Percentiles rank a stretch among this genome's conserved stretches.
These are phyloP conservation scores for Erysimum pusillum DNA, from an alignment of 441 rosid genomes.

Conservation along the genomic window DNA sequence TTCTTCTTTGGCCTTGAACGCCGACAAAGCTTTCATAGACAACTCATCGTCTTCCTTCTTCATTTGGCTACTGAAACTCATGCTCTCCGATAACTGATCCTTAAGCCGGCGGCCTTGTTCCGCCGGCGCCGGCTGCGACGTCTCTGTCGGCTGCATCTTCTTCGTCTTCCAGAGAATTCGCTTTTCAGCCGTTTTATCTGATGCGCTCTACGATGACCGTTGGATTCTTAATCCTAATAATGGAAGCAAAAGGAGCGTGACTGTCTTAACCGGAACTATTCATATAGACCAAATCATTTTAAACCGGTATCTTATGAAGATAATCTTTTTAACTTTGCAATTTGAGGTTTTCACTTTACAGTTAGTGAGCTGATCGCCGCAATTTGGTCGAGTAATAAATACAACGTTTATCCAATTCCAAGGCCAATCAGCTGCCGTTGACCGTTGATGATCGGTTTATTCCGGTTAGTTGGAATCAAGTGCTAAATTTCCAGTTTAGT, in stretches of 20 bases:
- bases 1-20: slow-evolving; percentile 87
- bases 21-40: slow-evolving; percentile 84
- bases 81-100: slow-evolving; percentile 77
- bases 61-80: slow-evolving; percentile 88
- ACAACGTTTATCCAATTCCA: too few species aligned
- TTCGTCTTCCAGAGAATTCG: slow-evolving; percentile 15
- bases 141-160: slow-evolving; percentile 57
- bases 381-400: too few species aligned
- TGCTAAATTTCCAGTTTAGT: slow-evolving; percentile 21
- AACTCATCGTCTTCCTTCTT: slow-evolving; percentile 92
- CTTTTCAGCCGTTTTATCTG: slow-evolving; percentile 31
- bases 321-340: neutral
- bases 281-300: neutral
- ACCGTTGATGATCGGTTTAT: neutral
- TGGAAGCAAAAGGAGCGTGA: slow-evolving; percentile 19
- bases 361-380: too few species aligned
- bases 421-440: neutral
- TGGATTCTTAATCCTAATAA: slow-evolving; percentile 28
- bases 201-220: slow-evolving; percentile 42
- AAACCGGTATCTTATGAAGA: neutral
- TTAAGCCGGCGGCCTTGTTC: slow-evolving; percentile 59
- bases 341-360: too few species aligned
- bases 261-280: slow-evolving; percentile 35
- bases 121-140: slow-evolving; percentile 52
- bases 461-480: neutral